Conservation (phyloP, 371 early-diverging fungal species). For the Coemansia sp. region DNA sequence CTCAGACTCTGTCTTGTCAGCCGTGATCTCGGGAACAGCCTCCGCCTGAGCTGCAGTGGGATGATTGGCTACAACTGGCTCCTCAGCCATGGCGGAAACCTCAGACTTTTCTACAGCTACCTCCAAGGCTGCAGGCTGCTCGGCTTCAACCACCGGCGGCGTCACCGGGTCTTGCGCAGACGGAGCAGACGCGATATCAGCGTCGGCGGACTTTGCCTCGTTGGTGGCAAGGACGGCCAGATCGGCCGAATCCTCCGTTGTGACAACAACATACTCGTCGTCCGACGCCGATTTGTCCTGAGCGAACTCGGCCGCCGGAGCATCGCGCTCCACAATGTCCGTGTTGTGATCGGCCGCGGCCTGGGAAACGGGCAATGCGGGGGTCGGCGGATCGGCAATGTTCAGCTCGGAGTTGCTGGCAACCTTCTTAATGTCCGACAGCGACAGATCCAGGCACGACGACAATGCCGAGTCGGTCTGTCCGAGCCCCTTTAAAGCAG, state of each 20-base stretch:
- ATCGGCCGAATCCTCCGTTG: background rate
- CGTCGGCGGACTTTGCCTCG: background rate
- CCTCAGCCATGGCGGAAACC: background rate
- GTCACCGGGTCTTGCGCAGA: background rate
- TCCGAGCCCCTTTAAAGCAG: slow-evolving; percentile 14
- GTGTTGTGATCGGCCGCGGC: background rate
- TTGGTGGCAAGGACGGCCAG: background rate
- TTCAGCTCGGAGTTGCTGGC: background rate
- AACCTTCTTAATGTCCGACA: slow-evolving; percentile 31
- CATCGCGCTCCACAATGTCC: slow-evolving; percentile 1
- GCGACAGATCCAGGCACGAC: slow-evolving; percentile 34
- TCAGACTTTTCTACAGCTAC: too few relatives aligned
- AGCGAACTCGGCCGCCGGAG: background rate
- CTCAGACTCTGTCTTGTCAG: background rate
- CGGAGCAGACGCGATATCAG: background rate
- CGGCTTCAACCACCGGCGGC: background rate
- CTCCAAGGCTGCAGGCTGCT: background rate
- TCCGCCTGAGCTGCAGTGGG: background rate
- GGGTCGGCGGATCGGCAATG: slow-evolving; percentile 1
- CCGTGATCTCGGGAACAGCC: background rate
- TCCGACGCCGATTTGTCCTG: background rate
- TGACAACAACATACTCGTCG: slow-evolving; percentile 10
- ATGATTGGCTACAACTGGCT: background rate
- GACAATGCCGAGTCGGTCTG: slow-evolving; percentile 32
- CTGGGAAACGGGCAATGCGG: background rate